A percentile compares a stretch with the other conserved stretches of the same genome.
Evolutionary conservation across 2,329 filamentous ascomycete genomes (phyloP).

Genomic region (Truncatella angustata): DNA sequence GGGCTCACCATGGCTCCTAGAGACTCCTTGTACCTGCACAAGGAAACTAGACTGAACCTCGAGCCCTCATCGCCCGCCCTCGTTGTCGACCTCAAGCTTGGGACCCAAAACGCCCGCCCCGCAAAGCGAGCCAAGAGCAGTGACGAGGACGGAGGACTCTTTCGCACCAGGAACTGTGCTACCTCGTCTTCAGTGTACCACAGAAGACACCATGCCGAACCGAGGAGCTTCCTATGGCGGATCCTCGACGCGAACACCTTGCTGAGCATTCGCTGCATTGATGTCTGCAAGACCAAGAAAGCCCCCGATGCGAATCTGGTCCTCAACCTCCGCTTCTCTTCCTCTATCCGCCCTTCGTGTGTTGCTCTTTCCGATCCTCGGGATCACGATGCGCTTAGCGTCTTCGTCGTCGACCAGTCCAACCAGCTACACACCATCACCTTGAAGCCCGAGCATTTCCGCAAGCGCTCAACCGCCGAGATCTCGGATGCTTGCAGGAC

Average conservation of each 20-base stretch:
- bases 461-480: conserved; percentile 66
- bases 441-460: conserved; percentile 81
- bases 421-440: conserved; percentile 81
- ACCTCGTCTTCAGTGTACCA: conserved; percentile 82
- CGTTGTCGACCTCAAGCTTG: conserved; percentile 67
- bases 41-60: conserved; percentile 82
- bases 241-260: conserved; percentile 76
- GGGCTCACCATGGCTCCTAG: conserved; percentile 67
- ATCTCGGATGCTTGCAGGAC: conserved; percentile 76
- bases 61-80: conserved; percentile 69
- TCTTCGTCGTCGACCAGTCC: conserved; percentile 65
- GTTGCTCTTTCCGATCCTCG: conserved; percentile 79
- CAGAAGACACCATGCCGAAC: conserved; percentile 70
- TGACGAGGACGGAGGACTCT: conserved; percentile 69
- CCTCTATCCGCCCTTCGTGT: conserved; percentile 71
- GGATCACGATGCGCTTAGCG: conserved; percentile 58
- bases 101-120: conserved; percentile 42
- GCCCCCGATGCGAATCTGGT: conserved; percentile 70
- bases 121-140: conserved; percentile 39
- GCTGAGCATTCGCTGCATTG: conserved; percentile 79
- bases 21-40: conserved; percentile 69
- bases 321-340: conserved; percentile 74
- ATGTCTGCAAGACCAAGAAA: conserved; percentile 69
- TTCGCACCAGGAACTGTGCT: conserved; percentile 71
- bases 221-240: conserved; percentile 88